Evolutionary conservation across 2,329 filamentous ascomycete genomes (phyloP), one percentile per base, ranked within the genome.

Genomic region (Stachybotrys chlorohalonatus): DNA sequence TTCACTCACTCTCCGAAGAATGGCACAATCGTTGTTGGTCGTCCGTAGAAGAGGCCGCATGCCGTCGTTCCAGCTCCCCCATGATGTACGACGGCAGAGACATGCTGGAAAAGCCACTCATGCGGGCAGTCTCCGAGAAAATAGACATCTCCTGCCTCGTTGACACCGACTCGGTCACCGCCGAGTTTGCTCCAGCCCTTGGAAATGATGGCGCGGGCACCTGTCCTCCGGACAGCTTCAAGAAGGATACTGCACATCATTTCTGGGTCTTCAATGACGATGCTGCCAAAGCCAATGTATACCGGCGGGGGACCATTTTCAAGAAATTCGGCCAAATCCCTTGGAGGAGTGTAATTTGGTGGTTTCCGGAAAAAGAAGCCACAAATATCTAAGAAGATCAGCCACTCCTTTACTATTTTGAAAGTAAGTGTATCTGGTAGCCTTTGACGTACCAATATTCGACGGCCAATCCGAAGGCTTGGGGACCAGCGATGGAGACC

Each of bases 41-140:
- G 81, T 2, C 78, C 86, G 58, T 79, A 85, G 60, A 84, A 84
- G 13, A 90, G 71, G 0, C 85, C 85, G 39, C 85, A 86, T 0
- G 86, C 86, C 0, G 85, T 88, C 0, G 86, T 90, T 2, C 87
- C 86, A 0, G 87, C 87, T 6, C 86, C 86, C 8, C 86, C 86
- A 56, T 89, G 86, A 55, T 89, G 86, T 0, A 89, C 79, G 1
- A 85, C 85, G 0, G 83, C 83, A 15, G 73, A 71, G 1, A 88
- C 82, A 17, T 75, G 74, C 0, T 83, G 83, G 54, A 90, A 90
- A 0, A 90, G 71, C 86, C 86, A 90, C 64, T 89, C 86, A 61
- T 90, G 86, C 0, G 86, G 86, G 0, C 80, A 86, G 58, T 89
- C 87, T 8, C 83, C 85, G 1, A 90, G 75, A 75, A 89, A 81